Conservation (phyloP, 352 stramenopile species). For the Aphanomyces cochlioides region DNA sequence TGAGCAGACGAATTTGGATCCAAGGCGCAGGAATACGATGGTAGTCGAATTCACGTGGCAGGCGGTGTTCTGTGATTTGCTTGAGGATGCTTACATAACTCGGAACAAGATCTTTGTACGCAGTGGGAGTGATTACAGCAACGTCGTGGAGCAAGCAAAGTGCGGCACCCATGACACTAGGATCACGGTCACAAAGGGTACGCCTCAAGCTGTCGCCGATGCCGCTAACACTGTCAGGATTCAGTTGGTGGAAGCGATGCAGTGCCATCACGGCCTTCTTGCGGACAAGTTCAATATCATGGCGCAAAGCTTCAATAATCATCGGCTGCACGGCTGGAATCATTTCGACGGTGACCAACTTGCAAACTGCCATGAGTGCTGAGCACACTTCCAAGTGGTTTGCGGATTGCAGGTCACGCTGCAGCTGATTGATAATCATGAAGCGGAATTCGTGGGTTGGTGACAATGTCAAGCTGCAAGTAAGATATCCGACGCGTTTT, state of each 20-base stretch:
- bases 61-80: conserved; percentile 98
- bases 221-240: conserved; percentile 88
- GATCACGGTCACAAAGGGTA: conserved; percentile 97
- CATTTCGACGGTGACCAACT: conserved; percentile 98
- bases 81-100: conserved; percentile 99
- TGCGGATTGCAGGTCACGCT: conserved; percentile 88
- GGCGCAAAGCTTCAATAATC: conserved; percentile 94
- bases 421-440: conserved; percentile 99
- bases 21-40: conserved; percentile 99
- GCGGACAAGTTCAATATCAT: conserved; percentile 96
- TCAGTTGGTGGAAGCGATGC: conserved; percentile 98
- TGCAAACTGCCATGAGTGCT: conserved; percentile 93
- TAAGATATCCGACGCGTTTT: conserved; percentile 97
- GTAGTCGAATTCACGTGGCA: conserved; percentile 99
- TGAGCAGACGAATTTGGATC: conserved; percentile 98
- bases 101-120: conserved; percentile 99
- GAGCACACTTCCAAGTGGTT: conserved; percentile 94
- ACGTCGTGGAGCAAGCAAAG: conserved; percentile 93
- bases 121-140: conserved; percentile 79
- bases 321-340: conserved; percentile 94
- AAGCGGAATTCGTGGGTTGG: conserved; percentile 99
- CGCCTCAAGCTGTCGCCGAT: conserved; percentile 91
- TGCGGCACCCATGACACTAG: conserved; percentile 97
- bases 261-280: conserved; percentile 99
- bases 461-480: conserved; percentile 91